Evolutionary conservation across 1,284 basidiomycete genomes (phyloP).

Genomic region (Hypsizygus ulmarius): DNA sequence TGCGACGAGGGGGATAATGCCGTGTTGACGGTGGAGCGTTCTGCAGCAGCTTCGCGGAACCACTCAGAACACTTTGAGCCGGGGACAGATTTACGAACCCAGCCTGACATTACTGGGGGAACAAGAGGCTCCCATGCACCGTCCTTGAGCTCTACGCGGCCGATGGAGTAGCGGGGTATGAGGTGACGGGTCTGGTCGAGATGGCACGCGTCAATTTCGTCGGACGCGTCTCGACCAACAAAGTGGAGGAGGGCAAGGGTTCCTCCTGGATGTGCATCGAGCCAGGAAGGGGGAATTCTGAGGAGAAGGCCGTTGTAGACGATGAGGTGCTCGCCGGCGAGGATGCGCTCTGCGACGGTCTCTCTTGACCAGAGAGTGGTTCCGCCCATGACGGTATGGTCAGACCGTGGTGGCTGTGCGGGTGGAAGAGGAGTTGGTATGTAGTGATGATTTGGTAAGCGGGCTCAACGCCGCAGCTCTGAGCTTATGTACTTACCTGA

Average conservation of each 20-base stretch:
- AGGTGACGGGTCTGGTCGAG: constrained; percentile 59
- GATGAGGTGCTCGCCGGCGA: constrained; percentile 77
- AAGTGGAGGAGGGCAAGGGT: constrained; percentile 91
- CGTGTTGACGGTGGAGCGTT: constrained; percentile 37
- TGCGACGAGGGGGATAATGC: constrained; percentile 46
- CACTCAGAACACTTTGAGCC: constrained; percentile 47
- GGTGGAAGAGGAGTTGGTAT: background rate
- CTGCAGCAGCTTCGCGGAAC: constrained; percentile 58
- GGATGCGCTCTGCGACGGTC: constrained; percentile 65
- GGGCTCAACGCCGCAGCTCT: background rate
- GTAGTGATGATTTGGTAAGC: background rate
- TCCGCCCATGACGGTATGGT: constrained; percentile 21
- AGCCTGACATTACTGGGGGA: constrained; percentile 88
- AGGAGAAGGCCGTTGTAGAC: constrained; percentile 79
- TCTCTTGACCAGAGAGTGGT: constrained; percentile 46
- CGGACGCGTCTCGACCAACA: constrained; percentile 91
- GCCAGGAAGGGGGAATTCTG: constrained; percentile 82
- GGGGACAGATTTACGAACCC: constrained; percentile 48
- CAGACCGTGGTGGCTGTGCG: constrained; percentile 4
- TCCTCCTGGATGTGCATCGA: constrained; percentile 87
- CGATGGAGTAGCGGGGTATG: constrained; percentile 76
- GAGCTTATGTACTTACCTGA: too few relatives aligned
- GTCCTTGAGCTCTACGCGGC: constrained; percentile 59
- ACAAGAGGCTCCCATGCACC: constrained; percentile 78
- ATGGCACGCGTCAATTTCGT: constrained; percentile 96